phyloP scores from a whole-genome alignment of 2,329 filamentous ascomycete species.

The Fusarium beomiforme region DNA sequence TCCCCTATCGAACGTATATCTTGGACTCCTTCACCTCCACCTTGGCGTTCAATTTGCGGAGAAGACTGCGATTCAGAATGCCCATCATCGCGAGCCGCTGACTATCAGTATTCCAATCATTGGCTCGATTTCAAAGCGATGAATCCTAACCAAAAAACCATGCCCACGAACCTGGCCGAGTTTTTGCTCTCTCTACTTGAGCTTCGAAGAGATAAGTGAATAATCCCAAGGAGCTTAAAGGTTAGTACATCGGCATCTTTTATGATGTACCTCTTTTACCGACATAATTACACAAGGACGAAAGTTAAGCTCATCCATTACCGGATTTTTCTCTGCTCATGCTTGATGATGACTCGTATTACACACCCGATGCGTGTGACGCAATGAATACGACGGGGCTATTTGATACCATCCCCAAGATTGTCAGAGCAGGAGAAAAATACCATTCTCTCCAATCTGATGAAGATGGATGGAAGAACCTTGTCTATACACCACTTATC shows the following conservation, averaged over 20 bases:
- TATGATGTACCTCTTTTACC: too few species aligned
- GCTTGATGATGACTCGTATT: neutral
- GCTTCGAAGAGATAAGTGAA: neutral
- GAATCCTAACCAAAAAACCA: neutral
- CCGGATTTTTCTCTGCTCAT: too few species aligned
- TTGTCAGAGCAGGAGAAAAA: neutral
- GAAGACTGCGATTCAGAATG: neutral
- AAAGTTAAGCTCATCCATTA: too few species aligned
- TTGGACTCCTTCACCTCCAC: too few species aligned
- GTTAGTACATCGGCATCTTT: too few species aligned
- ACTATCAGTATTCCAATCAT: neutral
- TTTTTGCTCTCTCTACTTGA: neutral
- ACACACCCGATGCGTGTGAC: neutral
- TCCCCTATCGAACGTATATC: too few species aligned
- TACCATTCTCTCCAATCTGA: neutral
- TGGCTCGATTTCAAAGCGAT: neutral
- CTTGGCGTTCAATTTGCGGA: too few species aligned
- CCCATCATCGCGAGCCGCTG: neutral
- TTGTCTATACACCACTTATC: too few species aligned
- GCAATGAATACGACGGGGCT: neutral
- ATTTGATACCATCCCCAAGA: neutral
- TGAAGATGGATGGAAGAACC: neutral
- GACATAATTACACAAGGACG: too few species aligned
- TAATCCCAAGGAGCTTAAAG: too few species aligned
- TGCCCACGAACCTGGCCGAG: neutral